phyloP scores from a whole-genome alignment of 2,329 filamentous ascomycete species.

The Aspergillus japonicus region DNA sequence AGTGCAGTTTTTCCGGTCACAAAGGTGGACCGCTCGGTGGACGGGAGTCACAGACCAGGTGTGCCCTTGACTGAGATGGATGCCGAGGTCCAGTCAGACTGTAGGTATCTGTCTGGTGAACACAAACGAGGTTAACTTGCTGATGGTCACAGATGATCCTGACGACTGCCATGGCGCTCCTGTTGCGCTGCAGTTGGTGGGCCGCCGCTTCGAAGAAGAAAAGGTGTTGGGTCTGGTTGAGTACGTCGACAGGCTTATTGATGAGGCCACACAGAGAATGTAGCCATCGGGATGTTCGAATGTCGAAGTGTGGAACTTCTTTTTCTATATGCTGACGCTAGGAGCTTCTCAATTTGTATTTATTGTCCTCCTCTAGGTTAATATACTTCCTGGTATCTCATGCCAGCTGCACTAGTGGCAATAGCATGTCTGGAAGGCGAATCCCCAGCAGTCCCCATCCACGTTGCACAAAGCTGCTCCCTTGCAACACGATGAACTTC shows the following conservation, averaged over 20 bases:
- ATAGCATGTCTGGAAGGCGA: too few species aligned
- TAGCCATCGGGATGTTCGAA: neutral
- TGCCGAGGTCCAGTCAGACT: constrained; percentile 47
- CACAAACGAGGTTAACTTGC: neutral
- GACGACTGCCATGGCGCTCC: constrained; percentile 50
- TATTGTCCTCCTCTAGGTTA: too few species aligned
- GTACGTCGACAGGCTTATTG: constrained; percentile 28
- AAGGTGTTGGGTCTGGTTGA: constrained; percentile 49
- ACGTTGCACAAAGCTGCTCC: too few species aligned
- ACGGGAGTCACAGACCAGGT: constrained; percentile 41
- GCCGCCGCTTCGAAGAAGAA: constrained; percentile 52
- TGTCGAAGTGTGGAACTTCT: too few species aligned
- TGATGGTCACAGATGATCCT: constrained; percentile 44
- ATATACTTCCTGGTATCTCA: too few species aligned
- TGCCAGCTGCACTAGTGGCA: too few species aligned
- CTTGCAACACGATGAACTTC: too few species aligned
- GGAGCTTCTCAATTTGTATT: too few species aligned
- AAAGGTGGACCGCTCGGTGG: constrained; percentile 51
- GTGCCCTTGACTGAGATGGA: constrained; percentile 46
- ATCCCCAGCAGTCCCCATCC: too few species aligned
- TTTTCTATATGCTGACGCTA: too few species aligned
- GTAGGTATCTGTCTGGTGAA: constrained; percentile 38
- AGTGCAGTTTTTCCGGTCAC: constrained; percentile 57
- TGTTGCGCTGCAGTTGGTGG: constrained; percentile 51
- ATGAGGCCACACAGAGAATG: neutral